These are phyloP conservation scores for Viola odorata DNA, from an alignment of 345 rosid genomes.

Conservation along the genomic window DNA sequence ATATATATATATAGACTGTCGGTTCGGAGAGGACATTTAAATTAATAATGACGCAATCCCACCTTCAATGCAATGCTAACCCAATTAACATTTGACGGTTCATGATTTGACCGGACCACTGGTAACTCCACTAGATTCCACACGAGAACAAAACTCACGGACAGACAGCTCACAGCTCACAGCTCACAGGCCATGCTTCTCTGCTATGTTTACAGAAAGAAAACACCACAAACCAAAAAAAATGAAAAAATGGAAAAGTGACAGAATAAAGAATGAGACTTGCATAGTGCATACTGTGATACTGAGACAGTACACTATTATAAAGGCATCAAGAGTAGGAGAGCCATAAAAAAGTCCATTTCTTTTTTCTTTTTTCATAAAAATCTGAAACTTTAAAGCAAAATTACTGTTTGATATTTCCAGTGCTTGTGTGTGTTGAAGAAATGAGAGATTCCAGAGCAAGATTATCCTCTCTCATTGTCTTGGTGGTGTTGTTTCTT, in stretches of 20 bases:
- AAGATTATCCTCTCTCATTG: conserved; percentile 19
- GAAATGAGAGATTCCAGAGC: conserved; percentile 40
- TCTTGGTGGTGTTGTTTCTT: conserved; percentile 38
- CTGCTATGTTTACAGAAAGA: conserved; percentile 12
- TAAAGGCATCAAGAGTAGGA: too few species aligned
- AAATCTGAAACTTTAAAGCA: not conserved
- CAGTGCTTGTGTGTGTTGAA: not conserved
- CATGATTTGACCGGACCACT: conserved; percentile 8
- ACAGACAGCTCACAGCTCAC: too few species aligned
- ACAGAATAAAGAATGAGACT: too few species aligned
- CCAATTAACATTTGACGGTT: conserved; percentile 5
- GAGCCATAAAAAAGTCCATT: not conserved
- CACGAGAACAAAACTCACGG: conserved; percentile 4
- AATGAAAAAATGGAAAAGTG: too few species aligned
- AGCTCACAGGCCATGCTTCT: conserved; percentile 19
- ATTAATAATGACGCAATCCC: too few species aligned
- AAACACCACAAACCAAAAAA: too few species aligned
- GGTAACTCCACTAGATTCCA: conserved; percentile 3
- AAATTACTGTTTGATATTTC: not conserved
- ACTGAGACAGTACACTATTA: too few species aligned
- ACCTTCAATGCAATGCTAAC: not conserved
- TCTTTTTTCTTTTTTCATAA: not conserved
- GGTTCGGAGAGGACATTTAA: too few species aligned
- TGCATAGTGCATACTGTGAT: too few species aligned
- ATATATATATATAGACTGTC: too few species aligned